Conservation (phyloP, 106 monocot genomes). For the Dioscorea alata region DNA sequence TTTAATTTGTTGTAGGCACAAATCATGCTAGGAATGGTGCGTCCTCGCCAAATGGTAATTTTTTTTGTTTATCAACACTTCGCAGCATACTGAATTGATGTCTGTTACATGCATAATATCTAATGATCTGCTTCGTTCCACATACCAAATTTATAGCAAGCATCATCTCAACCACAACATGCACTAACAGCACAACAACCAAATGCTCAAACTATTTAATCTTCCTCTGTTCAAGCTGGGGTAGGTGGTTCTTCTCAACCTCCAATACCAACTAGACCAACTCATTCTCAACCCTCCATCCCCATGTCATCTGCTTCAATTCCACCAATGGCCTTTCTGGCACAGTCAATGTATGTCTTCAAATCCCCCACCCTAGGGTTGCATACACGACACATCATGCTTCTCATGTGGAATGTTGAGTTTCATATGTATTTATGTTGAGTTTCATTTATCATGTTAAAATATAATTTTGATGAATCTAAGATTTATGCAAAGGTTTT, state of each 20-base stretch:
- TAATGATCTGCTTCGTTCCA: constrained; percentile 12
- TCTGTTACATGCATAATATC: background rate
- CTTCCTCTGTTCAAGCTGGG: constrained; percentile 39
- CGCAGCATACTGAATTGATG: background rate
- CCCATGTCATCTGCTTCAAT: constrained; percentile 25
- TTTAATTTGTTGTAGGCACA: constrained; percentile 51
- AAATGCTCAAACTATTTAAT: constrained; percentile 32
- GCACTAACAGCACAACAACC: constrained; percentile 23
- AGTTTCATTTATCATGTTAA: too few species aligned
- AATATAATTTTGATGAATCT: too few species aligned
- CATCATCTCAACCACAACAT: constrained; percentile 26
- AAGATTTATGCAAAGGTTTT: too few species aligned
- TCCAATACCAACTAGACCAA: constrained; percentile 36
- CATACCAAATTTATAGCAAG: constrained; percentile 47
- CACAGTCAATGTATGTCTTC: constrained; percentile 22
- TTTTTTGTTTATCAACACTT: background rate
- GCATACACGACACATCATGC: too few species aligned
- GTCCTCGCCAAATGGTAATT: constrained; percentile 60
- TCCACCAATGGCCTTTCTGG: constrained; percentile 30
- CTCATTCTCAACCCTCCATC: constrained; percentile 37
- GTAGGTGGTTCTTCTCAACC: constrained; percentile 42
- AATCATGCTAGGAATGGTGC: constrained; percentile 92
- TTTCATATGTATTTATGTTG: too few species aligned
- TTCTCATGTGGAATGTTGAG: too few species aligned
- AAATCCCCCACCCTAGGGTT: constrained; percentile 22